Evolutionary conservation across 805 yeast genomes (phyloP).

Genomic region (Wickerhamiella bombiphila): DNA sequence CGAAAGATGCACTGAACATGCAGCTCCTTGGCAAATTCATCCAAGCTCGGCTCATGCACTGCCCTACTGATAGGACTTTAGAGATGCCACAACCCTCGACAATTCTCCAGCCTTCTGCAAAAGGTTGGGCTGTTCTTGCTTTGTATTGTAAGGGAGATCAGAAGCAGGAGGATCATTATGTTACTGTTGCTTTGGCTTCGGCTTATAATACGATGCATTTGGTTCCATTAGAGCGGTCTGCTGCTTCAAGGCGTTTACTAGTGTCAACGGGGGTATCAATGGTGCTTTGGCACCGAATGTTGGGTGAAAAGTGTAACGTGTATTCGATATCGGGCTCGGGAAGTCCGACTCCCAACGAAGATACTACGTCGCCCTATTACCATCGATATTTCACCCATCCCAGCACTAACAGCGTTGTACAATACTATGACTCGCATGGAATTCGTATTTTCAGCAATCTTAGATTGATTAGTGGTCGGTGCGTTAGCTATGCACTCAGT

Average conservation of each 20-base stretch:
- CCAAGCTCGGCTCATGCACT: slow-evolving; percentile 6
- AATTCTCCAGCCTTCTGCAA: slow-evolving; percentile 72
- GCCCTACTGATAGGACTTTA: slow-evolving; percentile 5
- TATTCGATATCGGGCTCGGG: slow-evolving; percentile 30
- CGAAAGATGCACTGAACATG: neutral
- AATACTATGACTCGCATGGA: slow-evolving; percentile 64
- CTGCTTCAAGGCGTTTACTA: slow-evolving; percentile 40
- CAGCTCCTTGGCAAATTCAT: slow-evolving; percentile 1
- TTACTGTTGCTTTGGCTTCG: slow-evolving; percentile 33
- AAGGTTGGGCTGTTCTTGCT: slow-evolving; percentile 62
- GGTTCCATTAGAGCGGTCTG: slow-evolving; percentile 50
- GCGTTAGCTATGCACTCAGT: slow-evolving; percentile 36
- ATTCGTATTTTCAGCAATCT: slow-evolving; percentile 40
- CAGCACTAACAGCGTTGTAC: slow-evolving; percentile 66
- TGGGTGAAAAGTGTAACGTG: slow-evolving; percentile 55
- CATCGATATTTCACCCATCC: slow-evolving; percentile 79
- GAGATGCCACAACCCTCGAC: neutral
- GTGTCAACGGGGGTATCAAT: slow-evolving; percentile 47
- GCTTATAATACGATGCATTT: slow-evolving; percentile 58
- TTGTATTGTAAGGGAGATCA: slow-evolving; percentile 33
- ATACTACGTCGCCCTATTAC: slow-evolving; percentile 36
- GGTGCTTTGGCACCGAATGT: slow-evolving; percentile 43
- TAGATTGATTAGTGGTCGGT: slow-evolving; percentile 18
- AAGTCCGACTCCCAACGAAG: neutral
- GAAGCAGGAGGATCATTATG: slow-evolving; percentile 35